These are phyloP conservation scores for Coemansia sp. DNA, from an alignment of 192 early-diverging fungal species.

Conservation along the genomic window DNA sequence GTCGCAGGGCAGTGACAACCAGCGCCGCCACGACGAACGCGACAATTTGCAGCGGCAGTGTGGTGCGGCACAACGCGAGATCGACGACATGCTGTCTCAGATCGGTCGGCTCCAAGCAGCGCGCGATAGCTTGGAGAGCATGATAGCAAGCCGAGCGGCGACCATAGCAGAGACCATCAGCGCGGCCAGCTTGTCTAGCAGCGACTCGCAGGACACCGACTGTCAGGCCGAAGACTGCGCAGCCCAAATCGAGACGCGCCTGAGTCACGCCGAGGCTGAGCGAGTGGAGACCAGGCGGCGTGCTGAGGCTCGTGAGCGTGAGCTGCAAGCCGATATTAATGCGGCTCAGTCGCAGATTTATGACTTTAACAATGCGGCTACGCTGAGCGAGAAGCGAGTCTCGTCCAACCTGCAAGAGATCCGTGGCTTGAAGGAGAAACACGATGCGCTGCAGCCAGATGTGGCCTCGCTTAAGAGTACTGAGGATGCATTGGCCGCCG, in stretches of 20 bases:
- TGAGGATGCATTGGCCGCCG: constrained; percentile 25
- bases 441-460: constrained; percentile 24
- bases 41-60: constrained; percentile 19
- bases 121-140: constrained; percentile 32
- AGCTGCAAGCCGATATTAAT: constrained; percentile 34
- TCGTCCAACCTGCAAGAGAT: constrained; percentile 23
- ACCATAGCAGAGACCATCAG: constrained; percentile 25
- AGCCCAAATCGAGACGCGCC: constrained; percentile 21
- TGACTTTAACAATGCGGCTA: constrained; percentile 19
- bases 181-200: constrained; percentile 1
- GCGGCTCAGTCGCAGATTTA: constrained; percentile 35
- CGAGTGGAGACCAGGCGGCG: constrained; percentile 24
- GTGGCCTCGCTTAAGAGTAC: constrained; percentile 1
- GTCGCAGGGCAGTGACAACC: constrained; percentile 40
- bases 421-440: constrained; percentile 16
- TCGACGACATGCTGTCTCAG: constrained; percentile 29
- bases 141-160: constrained; percentile 21
- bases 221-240: constrained; percentile 17
- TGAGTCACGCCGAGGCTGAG: constrained; percentile 53
- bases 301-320: constrained; percentile 17
- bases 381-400: constrained; percentile 22
- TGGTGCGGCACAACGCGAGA: constrained; percentile 11
- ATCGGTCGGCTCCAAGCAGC: constrained; percentile 33
- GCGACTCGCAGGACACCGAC: constrained; percentile 16
- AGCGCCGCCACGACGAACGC: constrained; percentile 22